phyloP scores from a whole-genome alignment of 805 yeast species.

The Myxozyma neglecta region DNA sequence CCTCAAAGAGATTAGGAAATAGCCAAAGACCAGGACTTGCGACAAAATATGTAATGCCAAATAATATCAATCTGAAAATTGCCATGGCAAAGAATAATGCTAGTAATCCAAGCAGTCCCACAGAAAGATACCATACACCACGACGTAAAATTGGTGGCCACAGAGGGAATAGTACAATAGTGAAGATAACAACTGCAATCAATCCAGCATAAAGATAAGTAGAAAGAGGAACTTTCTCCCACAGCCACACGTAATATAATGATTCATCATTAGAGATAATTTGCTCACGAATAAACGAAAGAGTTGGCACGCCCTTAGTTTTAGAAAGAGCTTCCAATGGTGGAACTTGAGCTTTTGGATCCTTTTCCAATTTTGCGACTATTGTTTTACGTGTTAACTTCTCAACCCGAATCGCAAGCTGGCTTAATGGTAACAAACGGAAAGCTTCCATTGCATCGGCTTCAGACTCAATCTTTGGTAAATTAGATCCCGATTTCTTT shows the following conservation, averaged over 20 bases:
- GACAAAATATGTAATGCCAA: conserved; percentile 56
- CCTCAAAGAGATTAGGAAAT: conserved; percentile 93
- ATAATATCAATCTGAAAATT: conserved; percentile 72
- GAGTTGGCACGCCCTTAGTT: conserved; percentile 51
- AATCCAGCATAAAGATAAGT: conserved; percentile 63
- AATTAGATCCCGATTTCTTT: conserved; percentile 43
- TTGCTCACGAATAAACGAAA: conserved; percentile 42
- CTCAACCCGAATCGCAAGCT: conserved; percentile 72
- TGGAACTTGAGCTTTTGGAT: conserved; percentile 23
- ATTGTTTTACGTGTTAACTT: conserved; percentile 52
- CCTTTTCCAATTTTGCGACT: conserved; percentile 36
- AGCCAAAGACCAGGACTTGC: conserved; percentile 85
- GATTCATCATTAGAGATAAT: conserved; percentile 42
- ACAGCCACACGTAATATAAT: conserved; percentile 79
- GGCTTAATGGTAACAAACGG: conserved; percentile 66
- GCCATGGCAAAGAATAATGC: conserved; percentile 77
- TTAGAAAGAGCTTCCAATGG: conserved; percentile 23
- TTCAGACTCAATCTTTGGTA: conserved; percentile 52
- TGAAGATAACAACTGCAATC: conserved; percentile 63
- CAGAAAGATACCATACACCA: conserved; percentile 87
- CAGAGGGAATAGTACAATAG: conserved; percentile 77
- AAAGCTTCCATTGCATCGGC: conserved; percentile 63
- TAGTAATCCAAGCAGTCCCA: conserved; percentile 70
- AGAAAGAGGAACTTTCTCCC: conserved; percentile 67
- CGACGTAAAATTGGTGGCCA: conserved; percentile 91